phyloP scores from a whole-genome alignment of 1,284 basidiomycete species.

The Vanrija humicola region DNA sequence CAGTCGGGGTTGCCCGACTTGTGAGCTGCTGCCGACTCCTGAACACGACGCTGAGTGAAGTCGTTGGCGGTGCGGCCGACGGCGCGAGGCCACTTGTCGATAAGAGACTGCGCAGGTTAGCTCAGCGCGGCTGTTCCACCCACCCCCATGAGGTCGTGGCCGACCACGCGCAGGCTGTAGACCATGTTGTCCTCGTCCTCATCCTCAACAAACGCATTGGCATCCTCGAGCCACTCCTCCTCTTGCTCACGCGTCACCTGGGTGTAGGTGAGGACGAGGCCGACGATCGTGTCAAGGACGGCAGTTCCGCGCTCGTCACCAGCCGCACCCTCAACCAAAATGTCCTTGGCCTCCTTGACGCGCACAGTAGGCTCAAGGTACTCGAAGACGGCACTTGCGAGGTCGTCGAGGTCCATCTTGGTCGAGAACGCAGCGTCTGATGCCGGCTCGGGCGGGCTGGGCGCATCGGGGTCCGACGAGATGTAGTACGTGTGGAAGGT shows the following conservation, averaged over 20 bases:
- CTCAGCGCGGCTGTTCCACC: conserved; percentile 21
- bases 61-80: conserved; percentile 60
- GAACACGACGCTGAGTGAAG: conserved; percentile 54
- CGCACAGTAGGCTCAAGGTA: conserved; percentile 66
- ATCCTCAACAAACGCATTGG: conserved; percentile 88
- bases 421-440: conserved; percentile 65
- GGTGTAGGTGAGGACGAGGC: conserved; percentile 64
- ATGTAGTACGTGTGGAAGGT: conserved; percentile 68
- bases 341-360: conserved; percentile 18
- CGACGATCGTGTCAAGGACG: conserved; percentile 56
- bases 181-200: conserved; percentile 85
- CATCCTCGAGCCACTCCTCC: conserved; percentile 82
- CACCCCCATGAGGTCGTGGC: conserved; percentile 78
- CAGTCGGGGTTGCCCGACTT: conserved; percentile 43
- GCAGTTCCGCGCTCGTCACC: conserved; percentile 49
- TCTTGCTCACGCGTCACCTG: conserved; percentile 82
- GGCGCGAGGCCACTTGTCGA: conserved; percentile 62
- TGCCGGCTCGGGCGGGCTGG: conserved; percentile 56
- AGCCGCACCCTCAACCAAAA: conserved; percentile 17
- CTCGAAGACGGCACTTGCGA: conserved; percentile 75
- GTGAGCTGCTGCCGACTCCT: conserved; percentile 32
- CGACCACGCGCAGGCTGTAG: conserved; percentile 77
- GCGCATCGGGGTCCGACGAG: conserved; percentile 48
- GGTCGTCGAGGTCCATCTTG: conserved; percentile 60
- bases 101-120: conserved; percentile 57